Evolutionary conservation across 106 monocot species (phyloP).

Genomic region (Dendrobium nobile): DNA sequence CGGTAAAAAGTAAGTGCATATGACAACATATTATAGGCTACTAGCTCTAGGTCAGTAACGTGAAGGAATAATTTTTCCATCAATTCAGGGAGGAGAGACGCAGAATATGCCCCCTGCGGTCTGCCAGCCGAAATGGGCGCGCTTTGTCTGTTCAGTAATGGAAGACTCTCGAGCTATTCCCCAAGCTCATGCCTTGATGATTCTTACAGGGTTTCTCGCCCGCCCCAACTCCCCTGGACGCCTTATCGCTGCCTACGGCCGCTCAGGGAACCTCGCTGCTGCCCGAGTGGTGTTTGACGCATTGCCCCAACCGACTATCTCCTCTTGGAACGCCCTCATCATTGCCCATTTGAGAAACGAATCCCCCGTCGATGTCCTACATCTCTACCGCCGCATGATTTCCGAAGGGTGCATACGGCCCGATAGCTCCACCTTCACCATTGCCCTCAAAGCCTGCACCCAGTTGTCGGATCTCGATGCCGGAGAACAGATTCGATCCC

Average conservation of each 20-base stretch:
- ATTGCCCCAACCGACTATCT: constrained; percentile 14
- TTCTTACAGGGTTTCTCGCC: constrained; percentile 28
- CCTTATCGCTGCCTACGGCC: constrained; percentile 59
- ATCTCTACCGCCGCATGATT: constrained; percentile 28
- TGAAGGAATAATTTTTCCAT: no score
- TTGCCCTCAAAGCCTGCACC: constrained; percentile 52
- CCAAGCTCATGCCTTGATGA: constrained; percentile 41
- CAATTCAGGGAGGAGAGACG: no score
- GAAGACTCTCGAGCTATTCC: constrained; percentile 20
- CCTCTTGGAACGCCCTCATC: constrained; percentile 49
- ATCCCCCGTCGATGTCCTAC: constrained; percentile 23
- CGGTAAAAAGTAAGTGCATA: no score
- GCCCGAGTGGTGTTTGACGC: constrained; percentile 29
- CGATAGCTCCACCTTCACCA: constrained; percentile 62
- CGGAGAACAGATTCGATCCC: constrained; percentile 24
- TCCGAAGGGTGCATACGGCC: constrained; percentile 7
- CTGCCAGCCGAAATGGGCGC: background rate
- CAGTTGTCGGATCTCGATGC: constrained; percentile 28
- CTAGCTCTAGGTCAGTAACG: no score
- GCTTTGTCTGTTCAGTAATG: constrained; percentile 33
- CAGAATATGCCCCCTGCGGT: background rate
- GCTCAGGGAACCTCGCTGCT: constrained; percentile 21
- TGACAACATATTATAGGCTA: no score
- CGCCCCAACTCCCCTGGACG: constrained; percentile 18
- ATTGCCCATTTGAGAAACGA: constrained; percentile 27